Conservation (phyloP, 495 filamentous ascomycete genomes). For the Penicillium cinerascens region DNA sequence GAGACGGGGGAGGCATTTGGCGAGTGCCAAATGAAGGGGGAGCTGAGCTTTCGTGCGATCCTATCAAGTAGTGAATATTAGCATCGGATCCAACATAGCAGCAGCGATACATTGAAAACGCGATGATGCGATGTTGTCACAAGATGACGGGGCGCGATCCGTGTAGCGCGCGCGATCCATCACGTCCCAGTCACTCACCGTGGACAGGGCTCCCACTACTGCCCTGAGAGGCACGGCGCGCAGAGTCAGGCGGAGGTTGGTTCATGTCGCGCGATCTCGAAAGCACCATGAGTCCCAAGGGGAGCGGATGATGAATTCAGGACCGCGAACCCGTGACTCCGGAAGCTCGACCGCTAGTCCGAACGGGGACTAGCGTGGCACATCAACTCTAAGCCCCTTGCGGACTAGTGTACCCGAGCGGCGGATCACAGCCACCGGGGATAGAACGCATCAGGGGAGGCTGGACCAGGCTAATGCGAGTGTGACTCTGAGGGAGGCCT, state of each 20-base stretch:
- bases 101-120: neutral
- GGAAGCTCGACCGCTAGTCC: slow-evolving; percentile 37
- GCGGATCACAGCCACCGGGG: slow-evolving; percentile 37
- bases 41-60: slow-evolving; percentile 37
- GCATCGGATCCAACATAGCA: neutral
- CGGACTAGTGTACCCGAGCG: slow-evolving; percentile 38
- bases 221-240: slow-evolving; percentile 35
- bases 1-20: slow-evolving; percentile 59
- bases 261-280: slow-evolving; percentile 32
- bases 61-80: slow-evolving; percentile 8
- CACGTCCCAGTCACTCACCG: slow-evolving; percentile 30
- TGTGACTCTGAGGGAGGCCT: neutral
- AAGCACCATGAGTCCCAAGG: slow-evolving; percentile 4
- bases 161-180: slow-evolving; percentile 6
- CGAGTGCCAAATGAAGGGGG: slow-evolving; percentile 48
- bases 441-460: slow-evolving; percentile 20
- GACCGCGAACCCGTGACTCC: slow-evolving; percentile 44
- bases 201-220: slow-evolving; percentile 35
- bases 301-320: slow-evolving; percentile 15
- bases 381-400: slow-evolving; percentile 14
- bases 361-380: slow-evolving; percentile 16
- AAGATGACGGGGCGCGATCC: slow-evolving; percentile 3
- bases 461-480: neutral
- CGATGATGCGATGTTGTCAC: slow-evolving; percentile 2
- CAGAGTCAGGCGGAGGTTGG: slow-evolving; percentile 25